These are phyloP conservation scores for Gliomastix tumulicola DNA, from an alignment of 2,329 filamentous ascomycete genomes.

Conservation along the genomic window DNA sequence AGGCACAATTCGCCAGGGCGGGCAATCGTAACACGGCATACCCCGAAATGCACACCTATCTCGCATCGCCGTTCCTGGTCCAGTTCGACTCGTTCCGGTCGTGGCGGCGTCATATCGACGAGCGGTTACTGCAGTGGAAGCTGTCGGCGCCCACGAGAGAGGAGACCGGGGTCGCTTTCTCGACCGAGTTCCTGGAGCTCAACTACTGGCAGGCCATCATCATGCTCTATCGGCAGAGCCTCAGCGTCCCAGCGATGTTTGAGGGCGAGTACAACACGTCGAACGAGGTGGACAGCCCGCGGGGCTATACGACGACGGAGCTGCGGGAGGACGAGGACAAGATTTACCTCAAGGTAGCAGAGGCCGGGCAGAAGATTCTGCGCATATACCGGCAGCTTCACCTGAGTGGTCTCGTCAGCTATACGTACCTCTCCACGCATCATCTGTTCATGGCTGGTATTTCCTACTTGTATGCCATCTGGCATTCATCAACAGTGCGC, in stretches of 20 bases:
- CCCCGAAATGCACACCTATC: conserved; percentile 67
- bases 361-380: conserved; percentile 88
- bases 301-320: conserved; percentile 52
- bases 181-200: conserved; percentile 81
- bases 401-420: conserved; percentile 82
- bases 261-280: conserved; percentile 69
- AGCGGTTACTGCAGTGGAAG: conserved; percentile 80
- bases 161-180: conserved; percentile 83
- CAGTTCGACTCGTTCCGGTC: conserved; percentile 79
- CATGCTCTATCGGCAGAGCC: conserved; percentile 87
- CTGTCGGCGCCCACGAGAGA: conserved; percentile 67
- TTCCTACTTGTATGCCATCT: conserved; percentile 93
- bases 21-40: conserved; percentile 57
- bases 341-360: conserved; percentile 90
- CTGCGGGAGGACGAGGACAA: conserved; percentile 77
- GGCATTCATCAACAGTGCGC: conserved; percentile 87
- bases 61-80: conserved; percentile 79
- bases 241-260: conserved; percentile 78
- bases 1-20: conserved; percentile 70
- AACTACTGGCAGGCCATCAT: conserved; percentile 98
- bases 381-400: conserved; percentile 88
- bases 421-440: conserved; percentile 91
- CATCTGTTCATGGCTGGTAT: conserved; percentile 97
- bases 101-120: conserved; percentile 85
- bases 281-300: conserved; percentile 57